Evolutionary conservation across 441 rosid genomes (phyloP), one percentile per base, ranked within the genome.

Genomic region (Erysimum pusillum): DNA sequence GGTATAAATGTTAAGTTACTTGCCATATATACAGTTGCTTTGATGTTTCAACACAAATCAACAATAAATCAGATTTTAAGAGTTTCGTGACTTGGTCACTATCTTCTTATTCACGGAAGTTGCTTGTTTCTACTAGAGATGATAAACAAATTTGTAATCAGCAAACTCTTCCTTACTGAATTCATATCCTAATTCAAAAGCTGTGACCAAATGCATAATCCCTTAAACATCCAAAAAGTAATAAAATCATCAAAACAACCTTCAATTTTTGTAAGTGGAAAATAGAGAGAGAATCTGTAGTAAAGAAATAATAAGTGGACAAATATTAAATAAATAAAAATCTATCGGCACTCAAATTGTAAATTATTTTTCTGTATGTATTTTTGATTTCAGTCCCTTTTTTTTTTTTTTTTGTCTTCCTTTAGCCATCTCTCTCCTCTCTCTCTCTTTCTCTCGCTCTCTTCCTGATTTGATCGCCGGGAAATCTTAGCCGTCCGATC

Each of bases 391-490:
- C 32, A 35, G 46, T 67, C 32, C 60, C 13, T n/a, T n/a, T n/a
- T n/a, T 22, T 22, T 22, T 22, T 25, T 25, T 25, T 25, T 25
- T 9, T 71, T 63, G 57, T 34, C 44, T 14, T 9, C 22, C 13
- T 7, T 63, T 36, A 13, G 52, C 65, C 9, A 32, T 51, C 20
- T 63, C 53, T 64, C 74, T 62, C 44, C 52, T 44, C 42, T 28
- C 28, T 57, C 39, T n/a, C n/a, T n/a, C n/a, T n/a, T n/a, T 65
- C 45, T 63, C 73, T 39, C 71, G 42, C 31, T 72, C 63, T 49
- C 78, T 72, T 58, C 45, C 64, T 77, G 72, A 76, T 67, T 76
- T 67, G 80, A 76, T 85, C 81, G 73, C 83, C 75, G 79, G 80
- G 67, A 79, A 75, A 49, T 60, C 79, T 12, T 52, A 60, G 51